Conservation (phyloP, 1,284 basidiomycete genomes). For the Gomphus sp. region DNA sequence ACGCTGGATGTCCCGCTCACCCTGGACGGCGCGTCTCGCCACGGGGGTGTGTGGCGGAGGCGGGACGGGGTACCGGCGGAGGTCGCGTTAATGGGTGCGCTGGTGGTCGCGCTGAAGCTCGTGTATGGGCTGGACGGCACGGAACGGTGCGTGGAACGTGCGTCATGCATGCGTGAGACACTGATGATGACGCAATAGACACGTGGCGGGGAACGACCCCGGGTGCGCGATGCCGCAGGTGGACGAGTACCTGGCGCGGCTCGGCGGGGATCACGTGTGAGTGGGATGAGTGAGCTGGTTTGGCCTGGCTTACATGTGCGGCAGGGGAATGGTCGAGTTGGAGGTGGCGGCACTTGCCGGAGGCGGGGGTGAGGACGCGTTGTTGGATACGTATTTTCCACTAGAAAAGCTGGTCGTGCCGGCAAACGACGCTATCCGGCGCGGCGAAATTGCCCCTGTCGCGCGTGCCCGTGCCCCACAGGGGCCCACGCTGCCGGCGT, state of each 20-base stretch:
- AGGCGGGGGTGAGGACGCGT: no score
- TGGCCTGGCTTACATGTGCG: background rate
- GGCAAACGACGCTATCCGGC: no score
- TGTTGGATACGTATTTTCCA: no score
- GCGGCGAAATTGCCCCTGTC: no score
- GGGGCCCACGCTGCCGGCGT: no score
- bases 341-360: no score
- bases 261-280: background rate
- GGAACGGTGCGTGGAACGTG: constrained; percentile 30
- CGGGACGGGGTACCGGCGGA: constrained; percentile 68
- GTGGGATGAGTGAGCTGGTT: background rate
- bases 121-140: constrained; percentile 72
- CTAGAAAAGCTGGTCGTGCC: no score
- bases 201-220: constrained; percentile 44
- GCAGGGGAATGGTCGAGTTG: no score
- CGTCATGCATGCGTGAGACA: constrained; percentile 11
- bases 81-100: constrained; percentile 53
- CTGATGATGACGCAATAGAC: constrained; percentile 25
- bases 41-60: constrained; percentile 25
- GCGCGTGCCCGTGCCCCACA: no score
- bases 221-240: constrained; percentile 53
- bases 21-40: constrained; percentile 33
- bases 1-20: constrained; percentile 53
- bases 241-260: constrained; percentile 43
- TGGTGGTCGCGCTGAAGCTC: constrained; percentile 71